Evolutionary conservation across 768 basidiomycete species (phyloP), one percentile per base, ranked within the genome.

Genomic region (Rubroboletus pulcherrimus): DNA sequence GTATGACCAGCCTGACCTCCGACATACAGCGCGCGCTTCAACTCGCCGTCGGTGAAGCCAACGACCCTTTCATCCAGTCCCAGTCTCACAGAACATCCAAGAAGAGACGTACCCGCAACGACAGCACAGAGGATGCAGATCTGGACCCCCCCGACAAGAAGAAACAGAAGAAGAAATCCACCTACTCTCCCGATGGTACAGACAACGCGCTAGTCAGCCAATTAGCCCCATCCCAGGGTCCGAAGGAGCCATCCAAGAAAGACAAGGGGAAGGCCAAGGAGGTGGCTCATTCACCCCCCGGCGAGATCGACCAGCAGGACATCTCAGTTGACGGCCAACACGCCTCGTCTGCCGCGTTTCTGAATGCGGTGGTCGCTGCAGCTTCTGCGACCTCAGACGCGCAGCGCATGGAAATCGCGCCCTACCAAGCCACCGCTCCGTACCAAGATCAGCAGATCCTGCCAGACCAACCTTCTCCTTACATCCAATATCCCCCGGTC

Each of bases 281-380:
- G 40, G 48, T 66, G 54, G 41, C 56, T 5, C 44, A 80, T 73
- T 53, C 70, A 21, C 74, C 74, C 50, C 69, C 72, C 12, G 64
- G 60, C 30, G 72, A 68, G 35, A 53, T 58, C 65, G 55, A 60
- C 26, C 61, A 66, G 26, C 64, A 63, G 29, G 57, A 62, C 37
- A 37, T 60, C 26, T 58, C 64, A 1, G 54, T 49, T 38, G 71
- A 75, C 46, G 73, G 69, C 57, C 71, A 76, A 24, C 74, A 78
- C 41, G 73, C 80, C 8, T 78, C 83, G 4, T 78, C 85, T 4
- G 73, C 81, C 17, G 83, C 83, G 8, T 78, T 87, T 49, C 72
- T 87, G 38, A 82, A 81, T 47, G 85, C 85, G 0, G 81, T 87
- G 14, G 83, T 85, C 21, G 83, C 84, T 33, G 83, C 85, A 6